A percentile compares a stretch with the other conserved stretches of the same genome.
Evolutionary conservation across 179 eudicot genomes (phyloP).

Genomic region (Carnegiea gigantea): DNA sequence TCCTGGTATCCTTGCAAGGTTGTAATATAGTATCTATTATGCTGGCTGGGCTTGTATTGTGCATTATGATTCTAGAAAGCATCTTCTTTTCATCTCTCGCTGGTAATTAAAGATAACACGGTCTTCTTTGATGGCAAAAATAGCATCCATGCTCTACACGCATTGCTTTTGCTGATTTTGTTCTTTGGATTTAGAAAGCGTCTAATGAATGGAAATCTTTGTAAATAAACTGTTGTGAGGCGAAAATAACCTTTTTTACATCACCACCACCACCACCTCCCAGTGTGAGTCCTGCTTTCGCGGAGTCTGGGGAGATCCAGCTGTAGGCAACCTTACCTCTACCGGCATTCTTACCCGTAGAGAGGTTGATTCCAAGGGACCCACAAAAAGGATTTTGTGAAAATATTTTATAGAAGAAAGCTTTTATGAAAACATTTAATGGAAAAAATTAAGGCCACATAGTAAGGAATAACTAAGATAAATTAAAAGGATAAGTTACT

Average conservation of each 20-base stretch:
- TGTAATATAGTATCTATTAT: constrained; percentile 16
- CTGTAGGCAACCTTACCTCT: too few relatives aligned
- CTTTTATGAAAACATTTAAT: too few relatives aligned
- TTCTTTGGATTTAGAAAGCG: not conserved
- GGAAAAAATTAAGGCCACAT: too few relatives aligned
- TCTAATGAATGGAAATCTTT: not conserved
- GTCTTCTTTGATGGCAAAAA: not conserved
- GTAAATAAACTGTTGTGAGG: not conserved
- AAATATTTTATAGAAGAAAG: too few relatives aligned
- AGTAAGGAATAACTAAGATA: too few relatives aligned
- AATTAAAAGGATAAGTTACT: too few relatives aligned
- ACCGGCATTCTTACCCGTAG: too few relatives aligned
- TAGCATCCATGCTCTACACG: not conserved
- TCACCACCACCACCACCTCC: too few relatives aligned
- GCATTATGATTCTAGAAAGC: not conserved
- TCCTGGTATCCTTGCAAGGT: constrained; percentile 93
- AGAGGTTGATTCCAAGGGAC: too few relatives aligned
- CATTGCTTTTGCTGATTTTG: not conserved
- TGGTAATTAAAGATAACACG: not conserved
- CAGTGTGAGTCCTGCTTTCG: too few relatives aligned
- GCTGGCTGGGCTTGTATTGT: not conserved
- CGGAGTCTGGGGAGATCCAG: too few relatives aligned
- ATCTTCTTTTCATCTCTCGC: not conserved
- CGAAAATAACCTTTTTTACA: not conserved
- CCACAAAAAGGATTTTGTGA: too few relatives aligned